Conservation (phyloP, 148 eudicot genomes). For the Rhododendron henanense region DNA sequence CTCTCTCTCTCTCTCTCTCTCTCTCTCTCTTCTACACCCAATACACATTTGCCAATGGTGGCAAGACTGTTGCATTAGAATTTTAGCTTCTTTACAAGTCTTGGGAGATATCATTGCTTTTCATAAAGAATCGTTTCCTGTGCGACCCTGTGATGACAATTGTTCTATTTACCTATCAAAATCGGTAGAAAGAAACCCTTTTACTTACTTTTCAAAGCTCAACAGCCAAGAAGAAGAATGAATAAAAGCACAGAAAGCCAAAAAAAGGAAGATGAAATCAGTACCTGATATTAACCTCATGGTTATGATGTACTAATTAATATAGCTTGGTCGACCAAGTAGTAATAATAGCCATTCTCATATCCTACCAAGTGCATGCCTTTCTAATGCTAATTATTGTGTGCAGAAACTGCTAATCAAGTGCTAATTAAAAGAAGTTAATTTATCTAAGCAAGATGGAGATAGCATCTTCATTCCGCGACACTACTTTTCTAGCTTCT, state of each 20-base stretch:
- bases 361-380: neutral
- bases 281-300: neutral
- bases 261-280: neutral
- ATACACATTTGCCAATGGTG: neutral
- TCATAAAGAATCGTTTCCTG: neutral
- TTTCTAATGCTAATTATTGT: neutral
- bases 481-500: neutral
- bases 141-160: neutral
- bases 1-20: neutral
- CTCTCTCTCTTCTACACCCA: neutral
- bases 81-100: conserved; percentile 9
- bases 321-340: neutral
- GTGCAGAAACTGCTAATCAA: neutral
- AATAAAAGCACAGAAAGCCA: neutral
- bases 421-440: neutral
- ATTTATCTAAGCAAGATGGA: neutral
- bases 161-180: neutral
- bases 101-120: conserved; percentile 1
- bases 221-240: neutral
- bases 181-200: neutral
- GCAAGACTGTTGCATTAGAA: conserved; percentile 1
- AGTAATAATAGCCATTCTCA: neutral
- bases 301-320: neutral
- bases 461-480: neutral
- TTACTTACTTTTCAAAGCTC: neutral